phyloP scores from a whole-genome alignment of 2,329 filamentous ascomycete genomes.

The Xylariaceae sp. region DNA sequence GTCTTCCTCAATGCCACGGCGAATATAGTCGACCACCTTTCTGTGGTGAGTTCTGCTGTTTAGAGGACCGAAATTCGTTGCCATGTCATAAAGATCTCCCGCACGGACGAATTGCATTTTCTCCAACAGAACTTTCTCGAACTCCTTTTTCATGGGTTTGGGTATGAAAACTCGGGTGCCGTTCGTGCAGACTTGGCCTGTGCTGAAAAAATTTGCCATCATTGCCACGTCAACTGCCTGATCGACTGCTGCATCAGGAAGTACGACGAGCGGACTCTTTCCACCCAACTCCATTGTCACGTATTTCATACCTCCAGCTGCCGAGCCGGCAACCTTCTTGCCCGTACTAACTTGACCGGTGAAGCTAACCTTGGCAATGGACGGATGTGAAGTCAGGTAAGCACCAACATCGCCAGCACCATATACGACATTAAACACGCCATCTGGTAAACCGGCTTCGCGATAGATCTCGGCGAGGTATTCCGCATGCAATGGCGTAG shows the following conservation, averaged over 20 bases:
- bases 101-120: slow-evolving; percentile 70
- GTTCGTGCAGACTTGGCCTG: slow-evolving; percentile 90
- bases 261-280: slow-evolving; percentile 76
- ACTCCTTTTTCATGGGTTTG: slow-evolving; percentile 58
- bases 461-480: slow-evolving; percentile 72
- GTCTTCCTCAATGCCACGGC: slow-evolving; percentile 70
- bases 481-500: slow-evolving; percentile 79
- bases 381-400: slow-evolving; percentile 68
- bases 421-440: slow-evolving; percentile 85
- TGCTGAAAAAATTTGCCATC: slow-evolving; percentile 92
- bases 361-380: slow-evolving; percentile 83
- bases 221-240: slow-evolving; percentile 85
- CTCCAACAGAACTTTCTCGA: slow-evolving; percentile 66
- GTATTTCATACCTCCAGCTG: slow-evolving; percentile 79
- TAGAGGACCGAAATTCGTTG: slow-evolving; percentile 81
- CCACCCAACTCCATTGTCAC: slow-evolving; percentile 91
- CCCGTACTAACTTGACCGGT: slow-evolving; percentile 85
- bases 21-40: slow-evolving; percentile 77
- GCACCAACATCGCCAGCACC: slow-evolving; percentile 76
- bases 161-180: slow-evolving; percentile 86
- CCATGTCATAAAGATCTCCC: slow-evolving; percentile 67
- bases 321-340: slow-evolving; percentile 73
- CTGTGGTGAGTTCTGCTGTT: slow-evolving; percentile 71
- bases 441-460: slow-evolving; percentile 75
- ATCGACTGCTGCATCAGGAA: slow-evolving; percentile 75